phyloP scores from a whole-genome alignment of 495 filamentous ascomycete genomes.

The Aspergillus biplanus region DNA sequence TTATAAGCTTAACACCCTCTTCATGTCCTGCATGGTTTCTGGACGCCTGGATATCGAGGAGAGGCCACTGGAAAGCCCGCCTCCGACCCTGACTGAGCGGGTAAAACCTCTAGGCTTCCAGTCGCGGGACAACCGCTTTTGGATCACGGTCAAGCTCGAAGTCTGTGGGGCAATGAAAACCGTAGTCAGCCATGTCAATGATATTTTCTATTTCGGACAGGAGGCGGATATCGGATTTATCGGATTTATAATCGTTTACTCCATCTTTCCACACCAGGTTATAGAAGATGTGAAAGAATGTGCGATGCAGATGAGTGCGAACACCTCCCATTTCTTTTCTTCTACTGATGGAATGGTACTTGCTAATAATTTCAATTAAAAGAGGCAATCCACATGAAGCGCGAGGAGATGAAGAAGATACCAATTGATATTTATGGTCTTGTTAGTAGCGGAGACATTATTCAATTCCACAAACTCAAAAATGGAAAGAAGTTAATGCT shows the following conservation, averaged over 20 bases:
- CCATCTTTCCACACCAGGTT: not conserved
- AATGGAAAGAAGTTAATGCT: not conserved
- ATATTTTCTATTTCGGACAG: not conserved
- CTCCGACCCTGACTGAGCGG: not conserved
- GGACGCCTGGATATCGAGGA: not conserved
- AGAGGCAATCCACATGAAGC: not conserved
- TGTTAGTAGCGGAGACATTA: not conserved
- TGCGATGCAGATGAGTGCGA: not conserved
- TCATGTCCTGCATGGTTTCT: not conserved
- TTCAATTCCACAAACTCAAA: conserved; percentile 2
- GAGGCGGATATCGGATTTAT: not conserved
- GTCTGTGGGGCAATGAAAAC: not conserved
- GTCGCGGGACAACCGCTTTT: not conserved
- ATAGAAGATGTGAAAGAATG: not conserved
- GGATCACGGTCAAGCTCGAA: not conserved
- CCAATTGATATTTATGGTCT: not conserved
- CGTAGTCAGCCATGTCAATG: not conserved
- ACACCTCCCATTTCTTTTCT: not conserved
- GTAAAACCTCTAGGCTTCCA: not conserved
- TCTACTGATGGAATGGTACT: not conserved
- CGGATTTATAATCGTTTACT: not conserved
- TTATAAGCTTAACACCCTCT: not conserved
- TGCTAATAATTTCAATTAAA: not conserved
- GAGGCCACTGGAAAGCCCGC: not conserved
- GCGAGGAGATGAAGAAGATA: not conserved